These are phyloP conservation scores for Zymoseptoria tritici DNA, from an alignment of 2,329 filamentous ascomycete species.

Conservation along the genomic window DNA sequence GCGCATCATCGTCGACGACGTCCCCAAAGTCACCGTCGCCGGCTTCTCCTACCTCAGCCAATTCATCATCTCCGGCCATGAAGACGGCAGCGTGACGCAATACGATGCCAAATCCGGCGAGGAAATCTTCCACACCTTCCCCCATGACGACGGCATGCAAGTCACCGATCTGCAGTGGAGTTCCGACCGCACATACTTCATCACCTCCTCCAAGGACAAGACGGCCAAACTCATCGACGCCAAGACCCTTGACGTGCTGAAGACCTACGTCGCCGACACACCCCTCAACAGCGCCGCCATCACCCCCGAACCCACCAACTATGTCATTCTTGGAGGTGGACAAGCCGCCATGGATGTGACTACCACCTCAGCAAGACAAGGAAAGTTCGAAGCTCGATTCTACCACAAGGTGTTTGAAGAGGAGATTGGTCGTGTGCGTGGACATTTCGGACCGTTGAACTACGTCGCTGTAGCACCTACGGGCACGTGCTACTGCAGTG, in stretches of 20 bases:
- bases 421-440: constrained; percentile 92
- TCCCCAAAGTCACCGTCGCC: constrained; percentile 94
- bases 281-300: constrained; percentile 94
- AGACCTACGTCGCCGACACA: constrained; percentile 87
- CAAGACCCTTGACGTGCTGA: constrained; percentile 81
- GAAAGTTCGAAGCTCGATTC: constrained; percentile 98
- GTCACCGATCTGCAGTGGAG: constrained; percentile 96
- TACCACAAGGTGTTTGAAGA: constrained; percentile 99
- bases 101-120: constrained; percentile 92
- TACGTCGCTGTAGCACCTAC: constrained; percentile 89
- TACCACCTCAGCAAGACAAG: constrained; percentile 84
- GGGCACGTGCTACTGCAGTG: constrained; percentile 86
- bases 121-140: constrained; percentile 68
- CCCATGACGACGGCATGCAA: constrained; percentile 73
- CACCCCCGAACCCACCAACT: constrained; percentile 95
- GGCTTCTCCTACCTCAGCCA: constrained; percentile 91
- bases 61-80: constrained; percentile 96
- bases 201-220: constrained; percentile 98
- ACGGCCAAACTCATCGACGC: constrained; percentile 84
- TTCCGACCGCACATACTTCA: constrained; percentile 90
- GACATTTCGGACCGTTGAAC: constrained; percentile 95
- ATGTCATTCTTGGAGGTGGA: constrained; percentile 93
- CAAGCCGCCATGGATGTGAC: constrained; percentile 99
- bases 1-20: constrained; percentile 79
- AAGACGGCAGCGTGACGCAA: constrained; percentile 84